Percentiles rank a stretch among this genome's conserved stretches.
Conservation (phyloP, 768 basidiomycete genomes). For the Lentinula guzmanii region DNA sequence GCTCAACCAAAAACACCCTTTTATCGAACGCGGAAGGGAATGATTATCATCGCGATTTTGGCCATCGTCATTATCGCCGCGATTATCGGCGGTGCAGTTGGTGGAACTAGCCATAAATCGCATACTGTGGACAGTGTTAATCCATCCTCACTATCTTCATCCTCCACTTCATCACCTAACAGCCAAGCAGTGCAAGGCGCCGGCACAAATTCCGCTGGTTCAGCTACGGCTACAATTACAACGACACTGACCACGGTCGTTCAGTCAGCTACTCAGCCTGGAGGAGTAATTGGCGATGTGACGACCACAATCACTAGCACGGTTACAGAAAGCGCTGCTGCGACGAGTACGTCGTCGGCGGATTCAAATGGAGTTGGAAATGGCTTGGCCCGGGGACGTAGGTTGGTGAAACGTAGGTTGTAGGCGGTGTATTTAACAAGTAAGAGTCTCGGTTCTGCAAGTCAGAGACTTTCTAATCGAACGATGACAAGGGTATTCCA, state of each 20-base stretch:
- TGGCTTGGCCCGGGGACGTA: background rate
- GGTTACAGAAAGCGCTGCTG: background rate
- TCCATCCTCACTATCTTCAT: background rate
- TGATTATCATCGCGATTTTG: conserved; percentile 31
- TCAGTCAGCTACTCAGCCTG: background rate
- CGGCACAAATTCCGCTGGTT: background rate
- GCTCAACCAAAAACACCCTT: conserved; percentile 24
- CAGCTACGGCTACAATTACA: background rate
- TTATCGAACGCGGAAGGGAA: conserved; percentile 43
- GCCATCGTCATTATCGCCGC: conserved; percentile 41
- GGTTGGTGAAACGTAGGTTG: background rate
- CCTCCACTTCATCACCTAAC: background rate
- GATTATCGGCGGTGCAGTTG: conserved; percentile 53
- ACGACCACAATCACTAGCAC: background rate
- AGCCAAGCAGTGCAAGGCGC: background rate
- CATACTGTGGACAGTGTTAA: background rate
- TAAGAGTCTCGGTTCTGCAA: background rate
- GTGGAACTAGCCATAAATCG: conserved; percentile 29
- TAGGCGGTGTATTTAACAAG: background rate
- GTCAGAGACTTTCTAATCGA: no score
- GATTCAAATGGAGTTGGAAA: background rate
- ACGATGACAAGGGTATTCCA: background rate
- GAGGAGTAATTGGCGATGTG: background rate
- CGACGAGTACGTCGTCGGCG: background rate
- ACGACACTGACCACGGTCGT: background rate